Percentiles rank a stretch among this genome's conserved stretches.
These are phyloP conservation scores for Diaporthe sp. DNA, from an alignment of 2,329 filamentous ascomycete genomes.

Conservation along the genomic window DNA sequence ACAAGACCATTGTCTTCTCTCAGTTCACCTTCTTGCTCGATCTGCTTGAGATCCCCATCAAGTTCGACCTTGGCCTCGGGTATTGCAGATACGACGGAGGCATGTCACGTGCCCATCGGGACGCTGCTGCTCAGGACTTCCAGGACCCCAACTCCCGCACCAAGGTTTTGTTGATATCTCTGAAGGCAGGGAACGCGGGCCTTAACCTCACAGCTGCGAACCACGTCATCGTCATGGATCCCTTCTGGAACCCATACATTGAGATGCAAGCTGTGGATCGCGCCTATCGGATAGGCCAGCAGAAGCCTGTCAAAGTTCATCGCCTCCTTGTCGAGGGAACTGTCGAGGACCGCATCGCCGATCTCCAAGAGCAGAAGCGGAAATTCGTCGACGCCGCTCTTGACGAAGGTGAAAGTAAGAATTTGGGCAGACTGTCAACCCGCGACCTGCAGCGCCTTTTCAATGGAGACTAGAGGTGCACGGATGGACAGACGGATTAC, in stretches of 20 bases:
- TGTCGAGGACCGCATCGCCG: conserved; percentile 87
- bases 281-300: conserved; percentile 88
- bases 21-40: conserved; percentile 85
- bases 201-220: conserved; percentile 87
- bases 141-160: conserved; percentile 61
- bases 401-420: conserved; percentile 77
- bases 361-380: conserved; percentile 82
- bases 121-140: conserved; percentile 75
- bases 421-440: conserved; percentile 72
- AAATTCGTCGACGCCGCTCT: conserved; percentile 81
- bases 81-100: conserved; percentile 81
- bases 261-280: conserved; percentile 94
- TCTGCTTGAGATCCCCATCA: conserved; percentile 78
- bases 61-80: conserved; percentile 58
- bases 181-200: conserved; percentile 86
- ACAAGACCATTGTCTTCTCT: conserved; percentile 86
- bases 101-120: conserved; percentile 75
- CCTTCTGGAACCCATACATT: conserved; percentile 94
- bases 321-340: conserved; percentile 81
- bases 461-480: conserved; percentile 28
- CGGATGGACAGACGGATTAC: not conserved
- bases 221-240: conserved; percentile 87
- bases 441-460: conserved; percentile 79
- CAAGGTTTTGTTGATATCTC: conserved; percentile 79
- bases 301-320: conserved; percentile 79